Conservation (phyloP, 1,139 yeast species). For the Debaryomyces subglobosus region DNA sequence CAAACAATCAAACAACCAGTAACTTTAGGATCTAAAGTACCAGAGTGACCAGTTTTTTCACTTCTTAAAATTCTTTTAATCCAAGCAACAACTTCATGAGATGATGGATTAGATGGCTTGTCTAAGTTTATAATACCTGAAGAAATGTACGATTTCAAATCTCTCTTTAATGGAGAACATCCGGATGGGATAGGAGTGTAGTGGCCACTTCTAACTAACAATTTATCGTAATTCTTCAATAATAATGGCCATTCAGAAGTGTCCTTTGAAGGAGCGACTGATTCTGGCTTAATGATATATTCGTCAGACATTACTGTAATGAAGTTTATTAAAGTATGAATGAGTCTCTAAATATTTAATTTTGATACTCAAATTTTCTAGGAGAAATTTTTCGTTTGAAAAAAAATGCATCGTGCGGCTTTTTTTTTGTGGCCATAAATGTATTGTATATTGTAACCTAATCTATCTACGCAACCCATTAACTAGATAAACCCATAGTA, state of each 20-base stretch:
- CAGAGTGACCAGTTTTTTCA: conserved; percentile 98
- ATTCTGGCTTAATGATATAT: conserved; percentile 87
- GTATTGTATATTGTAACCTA: neutral
- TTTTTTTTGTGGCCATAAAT: conserved; percentile 9
- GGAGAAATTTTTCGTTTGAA: conserved; percentile 8
- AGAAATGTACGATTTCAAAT: conserved; percentile 82
- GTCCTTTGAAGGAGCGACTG: conserved; percentile 75
- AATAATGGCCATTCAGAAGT: conserved; percentile 96
- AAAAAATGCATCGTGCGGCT: conserved; percentile 28
- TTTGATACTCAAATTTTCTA: conserved; percentile 3
- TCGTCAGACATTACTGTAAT: conserved; percentile 56
- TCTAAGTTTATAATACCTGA: conserved; percentile 97
- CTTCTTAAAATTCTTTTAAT: conserved; percentile 91
- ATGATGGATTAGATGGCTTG: conserved; percentile 96
- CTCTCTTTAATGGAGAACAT: conserved; percentile 92
- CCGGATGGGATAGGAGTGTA: conserved; percentile 97
- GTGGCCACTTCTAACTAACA: conserved; percentile 93
- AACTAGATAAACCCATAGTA: conserved; percentile 23
- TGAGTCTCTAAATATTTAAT: conserved; percentile 2
- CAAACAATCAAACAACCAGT: conserved; percentile 98
- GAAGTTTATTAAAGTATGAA: conserved; percentile 1
- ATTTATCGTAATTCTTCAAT: conserved; percentile 90
- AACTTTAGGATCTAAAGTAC: conserved; percentile 98
- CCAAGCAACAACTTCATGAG: conserved; percentile 99
- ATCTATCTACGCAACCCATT: neutral